Evolutionary conservation across 2,329 filamentous ascomycete species (phyloP).

Genomic region (Aaosphaeria pasadenensis): DNA sequence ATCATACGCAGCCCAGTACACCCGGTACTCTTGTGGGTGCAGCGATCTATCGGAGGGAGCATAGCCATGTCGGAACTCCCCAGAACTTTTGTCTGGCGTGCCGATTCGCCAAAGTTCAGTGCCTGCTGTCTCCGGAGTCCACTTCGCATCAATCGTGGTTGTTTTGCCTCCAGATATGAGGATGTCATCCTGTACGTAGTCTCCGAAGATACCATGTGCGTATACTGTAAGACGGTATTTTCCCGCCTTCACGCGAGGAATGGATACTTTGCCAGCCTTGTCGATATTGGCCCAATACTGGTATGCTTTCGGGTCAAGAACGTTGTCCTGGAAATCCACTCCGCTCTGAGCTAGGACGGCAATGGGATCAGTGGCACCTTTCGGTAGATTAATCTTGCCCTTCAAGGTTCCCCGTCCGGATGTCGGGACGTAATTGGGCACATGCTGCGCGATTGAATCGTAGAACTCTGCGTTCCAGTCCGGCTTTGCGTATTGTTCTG

Average conservation of each 20-base stretch:
- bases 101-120: slow-evolving; percentile 62
- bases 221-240: slow-evolving; percentile 63
- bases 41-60: slow-evolving; percentile 48
- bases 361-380: slow-evolving; percentile 49
- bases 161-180: slow-evolving; percentile 43
- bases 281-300: slow-evolving; percentile 59
- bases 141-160: slow-evolving; percentile 37
- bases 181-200: slow-evolving; percentile 55
- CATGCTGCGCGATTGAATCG: slow-evolving; percentile 58
- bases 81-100: slow-evolving; percentile 59
- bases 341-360: slow-evolving; percentile 55
- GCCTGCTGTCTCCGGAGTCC: slow-evolving; percentile 56
- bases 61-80: slow-evolving; percentile 60
- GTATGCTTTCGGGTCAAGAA: slow-evolving; percentile 51
- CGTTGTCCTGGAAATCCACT: slow-evolving; percentile 59
- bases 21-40: slow-evolving; percentile 56
- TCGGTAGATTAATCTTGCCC: slow-evolving; percentile 51
- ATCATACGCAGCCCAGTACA: slow-evolving; percentile 62
- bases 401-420: slow-evolving; percentile 51
- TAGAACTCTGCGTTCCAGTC: slow-evolving; percentile 61
- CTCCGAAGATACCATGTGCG: slow-evolving; percentile 60
- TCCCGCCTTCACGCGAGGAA: slow-evolving; percentile 55
- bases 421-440: slow-evolving; percentile 58
- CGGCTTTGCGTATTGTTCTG: slow-evolving; percentile 49
- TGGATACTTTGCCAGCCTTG: slow-evolving; percentile 48